A percentile compares a stretch with the other conserved stretches of the same genome.
Evolutionary conservation across 306 rosid genomes (phyloP).

Genomic region (Begonia peltatifolia): DNA sequence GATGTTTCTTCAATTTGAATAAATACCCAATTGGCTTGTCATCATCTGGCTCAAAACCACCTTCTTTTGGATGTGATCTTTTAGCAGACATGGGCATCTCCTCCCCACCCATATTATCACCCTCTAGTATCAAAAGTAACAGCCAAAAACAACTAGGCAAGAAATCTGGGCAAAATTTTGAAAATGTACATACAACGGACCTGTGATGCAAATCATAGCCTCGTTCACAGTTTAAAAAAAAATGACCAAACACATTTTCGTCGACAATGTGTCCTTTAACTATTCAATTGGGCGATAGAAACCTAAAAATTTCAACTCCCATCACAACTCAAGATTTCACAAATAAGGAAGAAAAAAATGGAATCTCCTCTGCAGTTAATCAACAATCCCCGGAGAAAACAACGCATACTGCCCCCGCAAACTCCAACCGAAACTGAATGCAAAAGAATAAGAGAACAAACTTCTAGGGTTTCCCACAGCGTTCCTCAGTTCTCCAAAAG

Average conservation of each 20-base stretch:
- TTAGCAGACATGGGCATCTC: constrained; percentile 36
- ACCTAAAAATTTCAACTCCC: constrained; percentile 12
- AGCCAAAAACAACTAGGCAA: background rate
- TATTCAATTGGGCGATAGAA: constrained; percentile 8
- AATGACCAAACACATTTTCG: constrained; percentile 22
- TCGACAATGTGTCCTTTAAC: constrained; percentile 11
- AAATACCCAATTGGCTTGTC: constrained; percentile 76
- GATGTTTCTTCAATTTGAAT: constrained; percentile 45
- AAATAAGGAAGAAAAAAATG: background rate
- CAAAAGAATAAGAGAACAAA: constrained; percentile 6
- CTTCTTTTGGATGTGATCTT: constrained; percentile 42
- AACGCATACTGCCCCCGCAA: constrained; percentile 11
- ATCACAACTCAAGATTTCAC: constrained; percentile 10
- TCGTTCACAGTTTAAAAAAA: constrained; percentile 25
- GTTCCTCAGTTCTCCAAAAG: constrained; percentile 14
- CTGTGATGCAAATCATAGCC: constrained; percentile 19
- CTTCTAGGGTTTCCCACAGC: constrained; percentile 26
- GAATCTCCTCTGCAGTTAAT: background rate
- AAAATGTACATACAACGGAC: constrained; percentile 20
- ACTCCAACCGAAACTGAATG: constrained; percentile 8
- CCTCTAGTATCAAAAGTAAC: constrained; percentile 22
- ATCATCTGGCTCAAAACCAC: constrained; percentile 48
- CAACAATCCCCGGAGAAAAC: background rate
- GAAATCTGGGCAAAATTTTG: constrained; percentile 3
- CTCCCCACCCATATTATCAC: constrained; percentile 42